A percentile compares a stretch with the other conserved stretches of the same genome.
phyloP scores from a whole-genome alignment of 495 filamentous ascomycete genomes.

The Aspergillus bridgeri region DNA sequence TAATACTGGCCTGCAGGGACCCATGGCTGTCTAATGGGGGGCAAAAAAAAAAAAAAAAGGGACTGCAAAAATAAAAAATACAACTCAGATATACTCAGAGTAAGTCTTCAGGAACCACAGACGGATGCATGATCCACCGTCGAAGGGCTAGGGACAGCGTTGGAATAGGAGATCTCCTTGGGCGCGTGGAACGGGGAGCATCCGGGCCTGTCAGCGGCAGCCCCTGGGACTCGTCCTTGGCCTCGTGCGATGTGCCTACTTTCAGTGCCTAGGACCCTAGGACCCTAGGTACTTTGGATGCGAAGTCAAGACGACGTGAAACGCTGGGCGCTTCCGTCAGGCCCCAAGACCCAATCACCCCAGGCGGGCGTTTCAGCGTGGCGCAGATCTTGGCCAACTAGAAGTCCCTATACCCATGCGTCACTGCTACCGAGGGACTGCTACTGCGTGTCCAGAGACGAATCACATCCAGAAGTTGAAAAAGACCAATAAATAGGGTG shows the following conservation, averaged over 20 bases:
- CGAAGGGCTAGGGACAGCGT: background rate
- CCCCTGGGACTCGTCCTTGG: too few species aligned
- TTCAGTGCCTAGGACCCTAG: too few species aligned
- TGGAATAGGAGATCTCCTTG: background rate
- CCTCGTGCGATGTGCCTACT: too few species aligned
- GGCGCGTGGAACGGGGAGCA: background rate
- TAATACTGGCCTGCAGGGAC: background rate
- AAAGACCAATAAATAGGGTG: too few species aligned
- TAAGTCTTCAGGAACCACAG: background rate
- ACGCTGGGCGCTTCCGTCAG: background rate
- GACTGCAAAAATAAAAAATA: background rate
- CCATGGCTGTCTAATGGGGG: background rate
- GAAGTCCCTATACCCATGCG: too few species aligned
- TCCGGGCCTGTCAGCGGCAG: background rate
- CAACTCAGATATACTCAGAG: background rate
- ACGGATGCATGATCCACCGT: background rate
- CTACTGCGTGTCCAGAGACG: too few species aligned
- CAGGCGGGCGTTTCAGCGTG: background rate
- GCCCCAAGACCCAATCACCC: slow-evolving; percentile 11
- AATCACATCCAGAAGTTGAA: too few species aligned
- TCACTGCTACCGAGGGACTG: too few species aligned
- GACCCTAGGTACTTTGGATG: too few species aligned
- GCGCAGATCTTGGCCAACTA: too few species aligned
- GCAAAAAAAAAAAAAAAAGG: background rate
- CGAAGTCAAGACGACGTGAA: background rate